phyloP scores from a whole-genome alignment of 345 rosid species.

The Syzygium jambos region DNA sequence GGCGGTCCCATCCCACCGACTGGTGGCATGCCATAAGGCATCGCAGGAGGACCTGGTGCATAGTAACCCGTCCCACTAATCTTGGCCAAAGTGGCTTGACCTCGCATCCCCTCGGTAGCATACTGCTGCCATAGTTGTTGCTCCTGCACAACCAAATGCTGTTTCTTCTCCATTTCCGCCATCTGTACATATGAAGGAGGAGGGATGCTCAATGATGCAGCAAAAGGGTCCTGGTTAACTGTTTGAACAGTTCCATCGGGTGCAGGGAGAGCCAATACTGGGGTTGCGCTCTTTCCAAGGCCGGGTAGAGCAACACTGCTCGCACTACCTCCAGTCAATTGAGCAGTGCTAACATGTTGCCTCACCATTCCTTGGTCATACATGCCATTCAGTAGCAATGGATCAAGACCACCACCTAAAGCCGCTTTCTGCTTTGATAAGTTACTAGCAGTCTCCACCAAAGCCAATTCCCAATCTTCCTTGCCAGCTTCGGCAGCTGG shows the following conservation, averaged over 20 bases:
- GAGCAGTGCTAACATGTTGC: constrained; percentile 65
- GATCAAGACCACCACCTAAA: constrained; percentile 78
- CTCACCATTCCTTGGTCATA: constrained; percentile 91
- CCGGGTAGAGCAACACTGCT: constrained; percentile 75
- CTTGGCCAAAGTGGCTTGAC: constrained; percentile 51
- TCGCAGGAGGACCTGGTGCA: constrained; percentile 21
- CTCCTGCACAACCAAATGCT: constrained; percentile 56
- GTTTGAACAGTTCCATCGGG: constrained; percentile 62
- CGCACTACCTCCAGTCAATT: constrained; percentile 74
- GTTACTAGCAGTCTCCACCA: constrained; percentile 81
- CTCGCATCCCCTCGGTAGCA: constrained; percentile 61
- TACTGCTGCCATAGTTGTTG: constrained; percentile 67
- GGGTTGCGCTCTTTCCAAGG: constrained; percentile 31
- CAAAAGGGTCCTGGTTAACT: constrained; percentile 57
- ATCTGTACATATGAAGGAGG: constrained; percentile 82
- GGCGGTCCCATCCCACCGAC: constrained; percentile 31
- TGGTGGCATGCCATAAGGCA: constrained; percentile 58
- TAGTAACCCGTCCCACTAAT: constrained; percentile 25
- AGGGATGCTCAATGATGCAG: constrained; percentile 52
- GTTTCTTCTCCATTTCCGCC: constrained; percentile 79
- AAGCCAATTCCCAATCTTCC: constrained; percentile 92
- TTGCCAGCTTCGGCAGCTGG: constrained; percentile 84
- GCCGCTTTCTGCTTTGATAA: constrained; percentile 65
- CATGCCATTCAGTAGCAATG: constrained; percentile 76
- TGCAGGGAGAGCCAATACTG: constrained; percentile 68